Evolutionary conservation across 2,329 filamentous ascomycete genomes (phyloP), one percentile per base, ranked within the genome.

Genomic region (Trichoderma sp.): DNA sequence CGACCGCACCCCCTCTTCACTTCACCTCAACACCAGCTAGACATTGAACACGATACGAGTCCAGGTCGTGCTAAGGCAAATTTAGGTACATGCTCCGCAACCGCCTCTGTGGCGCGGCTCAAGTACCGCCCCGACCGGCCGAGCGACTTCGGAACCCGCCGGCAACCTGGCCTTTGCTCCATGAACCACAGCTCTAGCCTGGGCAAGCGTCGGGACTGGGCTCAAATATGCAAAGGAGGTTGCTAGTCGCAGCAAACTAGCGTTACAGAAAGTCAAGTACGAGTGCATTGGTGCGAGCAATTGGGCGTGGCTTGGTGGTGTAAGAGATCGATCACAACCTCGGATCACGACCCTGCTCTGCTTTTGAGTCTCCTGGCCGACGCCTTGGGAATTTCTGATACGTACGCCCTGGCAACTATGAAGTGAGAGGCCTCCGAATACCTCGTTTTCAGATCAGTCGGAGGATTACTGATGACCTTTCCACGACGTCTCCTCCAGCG

Each of bases 241-340:
- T 26, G 30, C 57, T 51, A 51, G 57, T 30, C 45, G 57, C 57
- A 60, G 57, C 30, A 51, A 30, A 60, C 57, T 60, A 60, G 21
- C 34, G 57, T 60, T 60, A 60, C 57, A 60, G 57, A 51, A 34
- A 19, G 34, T 34, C 17, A 39, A 39, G 34, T 14, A 39, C 34
- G 34, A 39, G 34, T 34, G 15, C 52, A 24, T 5, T 26, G 19
- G n/a, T 45, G 19, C 19, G 19, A 19, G 17, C 19, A 45, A 48
- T 56, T 44, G 21, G 51, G n/a, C 39, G 30, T n/a, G 26, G 47
- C 44, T 59, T 26, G n/a, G 34, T 56, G 51, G 51, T 45, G 19
- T 48, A 41, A 5, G 21, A 57, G 54, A 57, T 39, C 47, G 21
- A 60, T 60, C 57, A 45, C 30, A 3, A 10, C 7, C 21, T 24